Evolutionary conservation across 2,329 filamentous ascomycete genomes (phyloP), one percentile per base, ranked within the genome.

Genomic region (Xenosphaeropsis pyriputrescens): DNA sequence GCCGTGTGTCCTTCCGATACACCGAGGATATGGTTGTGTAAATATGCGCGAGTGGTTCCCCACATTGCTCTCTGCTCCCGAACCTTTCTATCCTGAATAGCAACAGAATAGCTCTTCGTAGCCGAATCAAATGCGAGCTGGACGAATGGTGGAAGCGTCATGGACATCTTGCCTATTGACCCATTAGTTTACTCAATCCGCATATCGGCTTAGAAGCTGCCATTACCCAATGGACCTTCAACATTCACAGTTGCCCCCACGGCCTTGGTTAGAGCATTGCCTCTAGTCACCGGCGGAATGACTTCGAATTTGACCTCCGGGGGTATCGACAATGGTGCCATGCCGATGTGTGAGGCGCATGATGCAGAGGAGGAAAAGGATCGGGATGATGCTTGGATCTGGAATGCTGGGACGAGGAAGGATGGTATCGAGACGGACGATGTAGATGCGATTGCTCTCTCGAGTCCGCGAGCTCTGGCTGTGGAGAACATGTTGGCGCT

Each of bases 1-100:
- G 88, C 86, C 14, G 85, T 88, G 62, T 98, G 91, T 29, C 91
- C 91, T 70, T 98, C 91, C 29, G 85, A 93, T 16, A 98, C 91
- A 42, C 91, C 91, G 45, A 86, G 75, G 43, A 98, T 82, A 65
- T 93, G 77, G 57, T 91, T 93, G 52, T 84, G 81, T 39, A 98
- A 70, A 55, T 93, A 89, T 26, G 86, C 79, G 63, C 91, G 88
- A 33, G 78, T 82, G 5, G 89, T 96, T 45, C 88, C 91, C 91
- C 91, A 96, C 88, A 96, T 96, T 59, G 83, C 83, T 55, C 79
- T 79, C 61, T 96, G 89, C 45, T 83, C 68, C 62, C 78, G 79
- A 38, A 75, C 59, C 14, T 74, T 63, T 14, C 66, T 59, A 58
- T 96, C 72, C 52, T 78, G 59, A 9, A 98, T 75, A 39, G 67